These are phyloP conservation scores for Helicosporidium sp. DNA, from an alignment of 139 green algal species.

Conservation along the genomic window DNA sequence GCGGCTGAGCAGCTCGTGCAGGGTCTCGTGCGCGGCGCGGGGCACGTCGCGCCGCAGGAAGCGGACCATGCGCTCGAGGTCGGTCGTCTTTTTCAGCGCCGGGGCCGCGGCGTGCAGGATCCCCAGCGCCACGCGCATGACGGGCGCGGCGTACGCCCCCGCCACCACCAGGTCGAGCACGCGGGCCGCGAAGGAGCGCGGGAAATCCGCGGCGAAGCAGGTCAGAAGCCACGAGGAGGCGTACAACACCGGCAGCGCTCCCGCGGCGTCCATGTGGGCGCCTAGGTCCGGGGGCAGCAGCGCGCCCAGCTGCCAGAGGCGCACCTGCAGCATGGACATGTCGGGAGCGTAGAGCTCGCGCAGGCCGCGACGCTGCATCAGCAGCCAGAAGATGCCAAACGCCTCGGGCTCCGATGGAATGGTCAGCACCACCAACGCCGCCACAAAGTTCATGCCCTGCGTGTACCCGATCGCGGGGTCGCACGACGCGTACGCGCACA, in stretches of 20 bases:
- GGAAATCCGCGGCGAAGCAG: constrained; percentile 53
- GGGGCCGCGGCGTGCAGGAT: constrained; percentile 22
- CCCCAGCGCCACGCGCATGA: constrained; percentile 38
- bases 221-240: constrained; percentile 60
- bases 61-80: constrained; percentile 46
- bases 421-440: constrained; percentile 46
- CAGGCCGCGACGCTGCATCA: constrained; percentile 52
- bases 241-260: constrained; percentile 47
- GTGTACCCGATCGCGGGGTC: constrained; percentile 53
- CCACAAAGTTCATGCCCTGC: constrained; percentile 65
- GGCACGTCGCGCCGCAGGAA: constrained; percentile 40
- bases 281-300: constrained; percentile 32
- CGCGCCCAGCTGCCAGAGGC: constrained; percentile 50
- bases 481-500: constrained; percentile 45
- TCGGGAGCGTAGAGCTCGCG: constrained; percentile 37
- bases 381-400: constrained; percentile 42
- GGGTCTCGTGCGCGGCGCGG: background rate
- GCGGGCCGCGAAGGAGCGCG: constrained; percentile 38
- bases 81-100: constrained; percentile 24
- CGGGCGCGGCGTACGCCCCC: constrained; percentile 29
- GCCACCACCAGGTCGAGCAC: constrained; percentile 57
- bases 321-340: constrained; percentile 48
- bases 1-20: constrained; percentile 25
- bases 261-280: constrained; percentile 38
- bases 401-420: constrained; percentile 37